Conservation (phyloP, 2,329 filamentous ascomycete genomes). For the Elsinoe necatrix region DNA sequence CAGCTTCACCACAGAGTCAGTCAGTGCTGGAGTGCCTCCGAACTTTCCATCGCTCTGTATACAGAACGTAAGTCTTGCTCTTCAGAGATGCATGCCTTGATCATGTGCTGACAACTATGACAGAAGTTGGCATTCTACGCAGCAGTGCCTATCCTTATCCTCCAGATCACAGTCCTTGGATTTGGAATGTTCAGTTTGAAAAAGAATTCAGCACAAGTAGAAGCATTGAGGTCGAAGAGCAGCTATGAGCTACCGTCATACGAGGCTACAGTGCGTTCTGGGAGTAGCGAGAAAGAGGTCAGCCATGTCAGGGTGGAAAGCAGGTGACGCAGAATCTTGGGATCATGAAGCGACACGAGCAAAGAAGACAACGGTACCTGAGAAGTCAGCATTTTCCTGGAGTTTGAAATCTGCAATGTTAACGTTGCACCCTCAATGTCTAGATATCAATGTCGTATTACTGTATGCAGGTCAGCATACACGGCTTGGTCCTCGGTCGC, state of each 20-base stretch:
- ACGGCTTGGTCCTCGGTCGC: background rate
- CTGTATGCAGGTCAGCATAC: background rate
- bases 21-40: slow-evolving; percentile 8
- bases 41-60: slow-evolving; percentile 9
- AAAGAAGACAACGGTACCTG: background rate
- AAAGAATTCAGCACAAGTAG: background rate
- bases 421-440: background rate
- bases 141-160: slow-evolving; percentile 7
- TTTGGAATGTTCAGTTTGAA: slow-evolving; percentile 6
- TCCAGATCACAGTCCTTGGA: slow-evolving; percentile 6
- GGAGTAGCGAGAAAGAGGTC: background rate
- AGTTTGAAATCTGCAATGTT: background rate
- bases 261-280: slow-evolving; percentile 2
- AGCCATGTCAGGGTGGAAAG: slow-evolving; percentile 5
- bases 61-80: slow-evolving; percentile 3
- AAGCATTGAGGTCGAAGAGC: slow-evolving; percentile 10
- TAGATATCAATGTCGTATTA: background rate
- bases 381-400: background rate
- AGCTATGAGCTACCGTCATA: slow-evolving; percentile 2
- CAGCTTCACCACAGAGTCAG: slow-evolving; percentile 19
- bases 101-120: background rate
- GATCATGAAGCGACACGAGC: background rate
- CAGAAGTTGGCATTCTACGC: slow-evolving; percentile 14
- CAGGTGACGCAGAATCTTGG: background rate
- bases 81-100: background rate